Evolutionary conservation across 129 eudicot genomes (phyloP).

Genomic region (Lactuca saligna): DNA sequence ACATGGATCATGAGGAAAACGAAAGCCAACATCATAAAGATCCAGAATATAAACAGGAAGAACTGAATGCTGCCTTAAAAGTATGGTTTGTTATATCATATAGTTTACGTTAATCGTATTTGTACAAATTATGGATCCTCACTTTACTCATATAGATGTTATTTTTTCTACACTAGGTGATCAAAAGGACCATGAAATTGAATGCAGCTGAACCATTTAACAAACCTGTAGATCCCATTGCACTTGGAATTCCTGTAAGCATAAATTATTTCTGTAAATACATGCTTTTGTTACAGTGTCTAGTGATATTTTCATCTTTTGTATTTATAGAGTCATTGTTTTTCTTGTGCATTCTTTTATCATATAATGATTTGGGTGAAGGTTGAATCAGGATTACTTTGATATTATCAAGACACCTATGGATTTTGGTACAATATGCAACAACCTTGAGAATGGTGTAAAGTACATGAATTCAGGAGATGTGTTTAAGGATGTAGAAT

Average conservation of each 20-base stretch:
- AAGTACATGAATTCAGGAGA: slow-evolving; percentile 72
- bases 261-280: neutral
- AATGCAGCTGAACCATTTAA: slow-evolving; percentile 81
- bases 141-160: neutral
- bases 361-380: neutral
- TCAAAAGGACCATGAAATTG: slow-evolving; percentile 69
- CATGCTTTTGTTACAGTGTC: neutral
- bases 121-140: too few relatives aligned
- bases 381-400: slow-evolving; percentile 62
- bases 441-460: slow-evolving; percentile 64
- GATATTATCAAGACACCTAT: slow-evolving; percentile 77
- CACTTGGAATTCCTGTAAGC: slow-evolving; percentile 74
- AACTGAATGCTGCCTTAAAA: slow-evolving; percentile 55
- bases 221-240: slow-evolving; percentile 61
- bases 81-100: slow-evolving; percentile 33
- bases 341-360: neutral
- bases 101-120: neutral
- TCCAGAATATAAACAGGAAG: slow-evolving; percentile 47
- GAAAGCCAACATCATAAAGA: slow-evolving; percentile 24
- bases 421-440: slow-evolving; percentile 79
- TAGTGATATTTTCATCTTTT: too few relatives aligned
- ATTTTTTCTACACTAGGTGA: slow-evolving; percentile 39
- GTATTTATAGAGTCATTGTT: too few relatives aligned
- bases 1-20: slow-evolving; percentile 37
- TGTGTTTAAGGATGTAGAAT: slow-evolving; percentile 66